Evolutionary conservation across 2,329 filamentous ascomycete species (phyloP), one percentile per base, ranked within the genome.

Genomic region (Trichoderma polysporum): DNA sequence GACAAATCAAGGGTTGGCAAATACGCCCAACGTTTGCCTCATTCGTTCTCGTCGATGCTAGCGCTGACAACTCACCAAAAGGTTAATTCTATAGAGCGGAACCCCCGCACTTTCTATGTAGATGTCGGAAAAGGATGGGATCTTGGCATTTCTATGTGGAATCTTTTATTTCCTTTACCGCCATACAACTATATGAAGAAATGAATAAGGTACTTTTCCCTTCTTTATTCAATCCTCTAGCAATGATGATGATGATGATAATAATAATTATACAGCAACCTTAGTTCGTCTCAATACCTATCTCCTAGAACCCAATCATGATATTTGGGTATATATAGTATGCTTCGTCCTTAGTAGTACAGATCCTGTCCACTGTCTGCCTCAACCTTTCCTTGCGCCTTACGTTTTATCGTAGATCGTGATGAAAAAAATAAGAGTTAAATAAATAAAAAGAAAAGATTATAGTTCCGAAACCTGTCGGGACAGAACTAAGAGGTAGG

Each of bases 401-500:
- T 64, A 56, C 50, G 12, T 63, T n/a, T 6, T 57, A 54, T 52
- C 66, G 52, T 57, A 63, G 39, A 63, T 66, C 65, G 25, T 67
- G 49, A 57, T 35, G 52, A 41, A 65, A 49, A 57, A 27, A 54
- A 45, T 17, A 45, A 19, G 41, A 45, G 41, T 45, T 50, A 29
- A 58, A 35, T 61, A 54, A 58, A 29, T 37, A 57, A 67, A 57
- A 39, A 62, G 45, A 53, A 68, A 37, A 22, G 17, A 39, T 17
- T 54, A 9, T 39, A 19, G 47, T 63, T 25, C 66, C 66, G 66
- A 67, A n/a, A 29, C 66, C 60, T 13, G 66, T 64, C 66, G 60
- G 60, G 29, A 19, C 29, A 39, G 37, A 31, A 65, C 52, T 52
- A 39, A 58, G 25, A 29, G 39, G 65, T 22, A 45, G 58, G 54